phyloP scores from a whole-genome alignment of 2,329 filamentous ascomycete species.

The Mycosphaerella sp. region DNA sequence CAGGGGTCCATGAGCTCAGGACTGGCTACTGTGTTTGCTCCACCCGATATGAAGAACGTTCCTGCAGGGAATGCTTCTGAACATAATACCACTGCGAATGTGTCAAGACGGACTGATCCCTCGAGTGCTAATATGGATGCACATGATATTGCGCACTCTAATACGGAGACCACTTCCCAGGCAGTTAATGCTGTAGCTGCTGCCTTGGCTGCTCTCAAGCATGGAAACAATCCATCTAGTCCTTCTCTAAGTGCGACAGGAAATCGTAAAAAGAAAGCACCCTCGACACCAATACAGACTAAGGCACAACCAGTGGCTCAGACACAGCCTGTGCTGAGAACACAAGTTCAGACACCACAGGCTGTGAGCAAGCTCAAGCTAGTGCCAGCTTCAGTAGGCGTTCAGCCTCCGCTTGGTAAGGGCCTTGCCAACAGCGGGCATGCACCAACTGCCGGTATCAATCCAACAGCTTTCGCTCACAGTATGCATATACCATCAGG shows the following conservation, averaged over 20 bases:
- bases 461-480: slow-evolving; percentile 11
- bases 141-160: background rate
- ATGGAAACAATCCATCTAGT: slow-evolving; percentile 6
- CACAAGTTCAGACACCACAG: slow-evolving; percentile 13
- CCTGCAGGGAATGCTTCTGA: background rate
- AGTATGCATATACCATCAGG: slow-evolving; percentile 1
- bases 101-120: background rate
- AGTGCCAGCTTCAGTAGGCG: slow-evolving; percentile 21
- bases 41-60: background rate
- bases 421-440: background rate
- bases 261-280: slow-evolving; percentile 9
- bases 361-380: slow-evolving; percentile 15
- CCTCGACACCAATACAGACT: slow-evolving; percentile 6
- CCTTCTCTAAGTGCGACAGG: slow-evolving; percentile 9
- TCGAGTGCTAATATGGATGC: no score
- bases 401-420: slow-evolving; percentile 1
- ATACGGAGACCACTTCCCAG: background rate
- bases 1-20: no score
- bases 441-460: slow-evolving; percentile 10
- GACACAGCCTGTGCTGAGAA: slow-evolving; percentile 10
- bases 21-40: no score
- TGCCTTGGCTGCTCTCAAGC: slow-evolving; percentile 16
- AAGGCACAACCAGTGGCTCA: slow-evolving; percentile 2
- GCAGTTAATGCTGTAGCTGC: slow-evolving; percentile 18
- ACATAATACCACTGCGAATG: background rate